A percentile compares a stretch with the other conserved stretches of the same genome.
These are phyloP conservation scores for Kalaharituber pfeilii DNA, from an alignment of 2,329 filamentous ascomycete species.

Conservation along the genomic window DNA sequence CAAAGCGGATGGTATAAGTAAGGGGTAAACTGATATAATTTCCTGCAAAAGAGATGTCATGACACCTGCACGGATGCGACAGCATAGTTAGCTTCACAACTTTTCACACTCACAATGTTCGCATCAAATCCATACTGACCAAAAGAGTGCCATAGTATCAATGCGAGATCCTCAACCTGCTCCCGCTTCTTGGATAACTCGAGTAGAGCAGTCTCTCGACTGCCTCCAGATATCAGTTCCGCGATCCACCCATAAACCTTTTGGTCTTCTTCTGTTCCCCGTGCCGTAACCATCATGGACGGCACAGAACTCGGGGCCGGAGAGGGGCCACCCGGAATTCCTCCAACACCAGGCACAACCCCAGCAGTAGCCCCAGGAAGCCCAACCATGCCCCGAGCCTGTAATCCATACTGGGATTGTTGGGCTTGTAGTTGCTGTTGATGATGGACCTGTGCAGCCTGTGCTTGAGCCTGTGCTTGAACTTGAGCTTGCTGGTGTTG, in stretches of 20 bases:
- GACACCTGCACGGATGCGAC: conserved; percentile 46
- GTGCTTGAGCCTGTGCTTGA: conserved; percentile 6
- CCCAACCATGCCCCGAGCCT: not conserved
- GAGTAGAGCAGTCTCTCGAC: conserved; percentile 75
- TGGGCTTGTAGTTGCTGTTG: not conserved
- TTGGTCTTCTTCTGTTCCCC: conserved; percentile 21
- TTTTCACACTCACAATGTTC: not conserved
- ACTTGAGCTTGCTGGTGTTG: conserved; percentile 19
- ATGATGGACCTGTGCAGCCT: conserved; percentile 13
- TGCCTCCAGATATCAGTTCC: conserved; percentile 28
- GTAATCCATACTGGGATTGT: not conserved
- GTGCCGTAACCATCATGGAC: conserved; percentile 15
- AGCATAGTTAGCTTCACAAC: conserved; percentile 16
- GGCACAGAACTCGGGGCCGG: conserved; percentile 27
- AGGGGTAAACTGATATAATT: conserved; percentile 95
- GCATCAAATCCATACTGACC: conserved; percentile 39
- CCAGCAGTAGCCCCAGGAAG: not conserved
- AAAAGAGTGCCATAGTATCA: conserved; percentile 97
- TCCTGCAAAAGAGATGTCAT: conserved; percentile 97
- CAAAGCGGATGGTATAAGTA: conserved; percentile 89
- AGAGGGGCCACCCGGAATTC: conserved; percentile 14
- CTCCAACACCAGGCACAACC: not conserved
- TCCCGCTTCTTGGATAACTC: conserved; percentile 98
- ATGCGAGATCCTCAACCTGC: conserved; percentile 85
- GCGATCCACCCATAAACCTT: conserved; percentile 23